Evolutionary conservation across 139 green algal species (phyloP), one percentile per base, ranked within the genome.

Genomic region (Chlamydomonas applanata): DNA sequence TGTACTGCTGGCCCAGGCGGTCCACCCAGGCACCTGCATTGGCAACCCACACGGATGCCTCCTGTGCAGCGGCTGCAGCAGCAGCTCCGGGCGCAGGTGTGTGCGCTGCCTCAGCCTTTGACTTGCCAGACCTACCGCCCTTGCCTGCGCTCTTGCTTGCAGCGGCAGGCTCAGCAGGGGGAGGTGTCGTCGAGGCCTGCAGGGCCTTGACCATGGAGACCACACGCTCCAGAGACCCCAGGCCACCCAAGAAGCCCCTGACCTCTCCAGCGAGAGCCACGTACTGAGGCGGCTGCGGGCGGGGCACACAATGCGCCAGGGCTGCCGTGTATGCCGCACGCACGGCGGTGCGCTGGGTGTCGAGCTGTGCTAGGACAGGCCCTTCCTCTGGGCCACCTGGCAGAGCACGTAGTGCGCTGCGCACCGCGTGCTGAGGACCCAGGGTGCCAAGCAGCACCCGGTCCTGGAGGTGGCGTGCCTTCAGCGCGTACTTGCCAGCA

Each of bases 221-320:
- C 35, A 90, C 27, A 9, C 78, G 62, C 35, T 46, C 25, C 46
- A 76, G 56, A 2, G 65, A 52, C 16, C 73, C 84, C 24, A 89
- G 30, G 17, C 73, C 74, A 30, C 20, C 56, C 0, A 59, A 30
- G 46, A 90, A 94, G 19, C 57, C 66, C 20, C 62, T 35, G 2
- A 88, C 84, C 25, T 92, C 85, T 7, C 62, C 57, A 53, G 80
- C 77, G 16, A 96, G 72, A 29, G 83, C 59, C 0, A 76, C 19
- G 73, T 97, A 98, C 52, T 88, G 85, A 19, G 90, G 75, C 4
- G 91, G 93, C 17, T 60, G 7, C 0, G 94, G 94, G 1, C 94
- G 86, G 1, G 88, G 86, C 32, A 97, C 88, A 33, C 80, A 85
- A 19, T 67, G 86, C 22, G 65, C 24, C 0, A 86, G 83, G 11